Evolutionary conservation across 768 basidiomycete species (phyloP), one percentile per base, ranked within the genome.

Genomic region (Gymnopilus junonius): DNA sequence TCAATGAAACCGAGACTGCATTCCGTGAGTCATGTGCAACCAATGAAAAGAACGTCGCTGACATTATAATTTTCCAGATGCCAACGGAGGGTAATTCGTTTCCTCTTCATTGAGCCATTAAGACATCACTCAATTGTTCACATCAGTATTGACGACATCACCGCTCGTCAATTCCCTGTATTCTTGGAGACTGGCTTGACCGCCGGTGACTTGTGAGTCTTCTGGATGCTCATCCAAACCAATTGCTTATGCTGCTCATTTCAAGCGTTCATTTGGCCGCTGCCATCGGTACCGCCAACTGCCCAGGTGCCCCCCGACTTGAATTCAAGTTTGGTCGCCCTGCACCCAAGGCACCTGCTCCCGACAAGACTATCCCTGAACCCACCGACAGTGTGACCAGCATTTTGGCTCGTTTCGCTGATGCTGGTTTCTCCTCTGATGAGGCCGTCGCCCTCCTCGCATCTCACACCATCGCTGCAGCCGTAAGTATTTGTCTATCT

Each of bases 281-380:
- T 14, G 71, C 71, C 8, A 73, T 77, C 53, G 73, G 73, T 23
- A 67, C 70, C 46, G 67, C 71, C 59, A 79, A 79, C 69, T 79
- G 78, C 64, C 76, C 76, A 3, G 78, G 78, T 61, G 76, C 76
- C 15, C 77, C 77, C 5, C 68, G 65, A 15, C 68, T 80, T n/a
- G 57, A 71, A 29, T 77, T 74, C 68, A 63, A 73, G 61, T 69
- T 74, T 31, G 75, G 78, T 50, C 74, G 74, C 12, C 72, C 71
- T 7, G 62, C 70, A 5, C 68, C 69, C 17, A 64, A 55, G 45
- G 67, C 62, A 17, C 61, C 72, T 15, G 71, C 71, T 10, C 68
- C 71, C 55, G 69, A 72, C 58, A 51, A 71, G 48, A 72, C 71
- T 20, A 66, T 72, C 29, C 71, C 70, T 11, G 61, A 66, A 40